Base-by-base conservation (phyloP, 2,329 filamentous ascomycete genomes). In the Fusarium nodosum region DNA sequence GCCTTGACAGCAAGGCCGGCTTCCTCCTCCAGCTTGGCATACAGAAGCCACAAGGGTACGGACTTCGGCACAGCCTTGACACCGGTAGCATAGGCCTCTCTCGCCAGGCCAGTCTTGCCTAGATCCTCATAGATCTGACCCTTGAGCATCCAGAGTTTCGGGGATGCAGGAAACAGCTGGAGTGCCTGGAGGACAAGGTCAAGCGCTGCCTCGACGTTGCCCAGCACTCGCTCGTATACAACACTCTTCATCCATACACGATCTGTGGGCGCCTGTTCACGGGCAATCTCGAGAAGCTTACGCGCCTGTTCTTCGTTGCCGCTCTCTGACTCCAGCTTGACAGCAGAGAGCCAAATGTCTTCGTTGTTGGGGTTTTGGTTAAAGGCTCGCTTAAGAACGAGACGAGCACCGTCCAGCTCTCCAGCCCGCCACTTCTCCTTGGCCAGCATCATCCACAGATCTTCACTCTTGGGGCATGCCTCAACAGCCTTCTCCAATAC, bases 61-160 rank as follows among this genome's bases (percentile, higher is more conserved):
- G 93, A 95, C 67, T 90, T 90, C 4, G 94, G 89, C 58, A 93
- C 95, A 1, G 93, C 93, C 75, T 96, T 92, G 41, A 95, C 97
- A 36, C 96, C 96, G 7, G 93, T 91, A 62, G 88, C 89, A 80
- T 96, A 98, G 0, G 95, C 94, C 78, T 98, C 94, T 47, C 96
- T 89, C 5, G 96, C 96, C 79, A 96, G 92, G 0, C 91, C 90
- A 16, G 91, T 82, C 81, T 93, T 94, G 73, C 88, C 90, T 47
- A 94, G 86, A 44, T 90, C 87, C 76, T 97, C 92, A 84, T 99
- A 99, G 67, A 98, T 96, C 77, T 99, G 96, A 0, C 97, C 96
- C 81, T 99, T 99, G 84, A 97, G 93, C 92, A 98, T 97, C 91
- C 95, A 97, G 26, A 99, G 86, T 81, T 98, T 98, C 54, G 93